Evolutionary conservation across 148 eudicot genomes (phyloP), one percentile per base, ranked within the genome.

Genomic region (Rhododendron ovatum): DNA sequence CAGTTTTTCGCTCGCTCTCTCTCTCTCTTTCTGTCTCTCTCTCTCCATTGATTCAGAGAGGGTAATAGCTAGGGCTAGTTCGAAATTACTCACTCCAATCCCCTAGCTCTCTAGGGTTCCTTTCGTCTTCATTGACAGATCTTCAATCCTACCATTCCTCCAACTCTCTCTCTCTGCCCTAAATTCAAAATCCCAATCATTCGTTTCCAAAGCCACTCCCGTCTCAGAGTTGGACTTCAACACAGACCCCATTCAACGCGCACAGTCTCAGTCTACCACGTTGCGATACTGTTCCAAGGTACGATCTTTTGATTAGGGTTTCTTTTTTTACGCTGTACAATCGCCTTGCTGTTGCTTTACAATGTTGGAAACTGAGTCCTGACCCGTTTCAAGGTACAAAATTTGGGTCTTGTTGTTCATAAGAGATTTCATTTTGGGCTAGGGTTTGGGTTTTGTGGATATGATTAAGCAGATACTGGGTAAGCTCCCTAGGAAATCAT

Each of bases 381-480:
- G 69, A 81, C 22, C 47, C 51, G 47, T 73, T 88, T 81, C 33
- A 53, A 80, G 80, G 61, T 78, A 18, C 28, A 48, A 50, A 33
- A 3, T 83, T 78, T n/a, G 50, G 61, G 5, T 82, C 43, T 30
- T 74, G 7, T 75, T 17, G 43, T 41, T 48, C n/a, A 22, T 8
- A 65, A 30, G 85, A 74, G 80, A 69, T 69, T 76, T 75, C 50
- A 5, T 63, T 65, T 53, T n/a, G 88, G 81, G 77, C 55, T 84
- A 84, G 83, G 87, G 45, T 78, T 86, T 74, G 81, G 87, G 67
- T 77, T 82, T 86, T n/a, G 82, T 81, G 84, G 88, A 88, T 85
- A 92, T 92, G 93, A 87, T 92, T 85, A 92, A 89, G 67, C 89
- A 92, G 86, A 92, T 90, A 69, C 71, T 92, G 4, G 88, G 90